phyloP scores from a whole-genome alignment of 768 basidiomycete species.

The Suillus sp. region DNA sequence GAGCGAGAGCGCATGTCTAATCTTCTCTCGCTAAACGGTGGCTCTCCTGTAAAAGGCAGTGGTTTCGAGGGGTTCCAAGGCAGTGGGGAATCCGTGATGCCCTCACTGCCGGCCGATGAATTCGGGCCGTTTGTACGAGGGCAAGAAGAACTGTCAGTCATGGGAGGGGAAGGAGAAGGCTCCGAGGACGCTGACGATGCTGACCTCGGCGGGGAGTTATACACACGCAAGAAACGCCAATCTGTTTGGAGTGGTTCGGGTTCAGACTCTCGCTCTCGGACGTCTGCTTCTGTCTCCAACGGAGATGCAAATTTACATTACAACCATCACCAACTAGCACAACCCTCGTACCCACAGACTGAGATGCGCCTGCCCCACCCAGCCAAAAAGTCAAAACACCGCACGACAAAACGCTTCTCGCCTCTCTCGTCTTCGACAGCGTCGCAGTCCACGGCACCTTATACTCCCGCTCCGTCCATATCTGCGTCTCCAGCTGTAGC shows the following conservation, averaged over 20 bases:
- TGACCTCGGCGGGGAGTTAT: slow-evolving; percentile 61
- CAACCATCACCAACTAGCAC: slow-evolving; percentile 28
- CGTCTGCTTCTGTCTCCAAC: slow-evolving; percentile 50
- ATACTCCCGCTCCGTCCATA: slow-evolving; percentile 42
- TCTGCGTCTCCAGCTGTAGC: slow-evolving; percentile 29
- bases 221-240: slow-evolving; percentile 41
- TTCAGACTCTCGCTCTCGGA: slow-evolving; percentile 65
- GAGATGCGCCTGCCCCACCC: slow-evolving; percentile 29
- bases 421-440: slow-evolving; percentile 41
- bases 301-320: slow-evolving; percentile 26
- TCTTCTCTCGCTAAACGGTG: slow-evolving; percentile 37
- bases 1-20: slow-evolving; percentile 41
- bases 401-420: slow-evolving; percentile 35
- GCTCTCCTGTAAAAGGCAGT: slow-evolving; percentile 28
- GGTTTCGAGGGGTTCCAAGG: slow-evolving; percentile 73
- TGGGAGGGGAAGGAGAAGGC: slow-evolving; percentile 12
- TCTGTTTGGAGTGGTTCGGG: slow-evolving; percentile 39
- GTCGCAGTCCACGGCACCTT: slow-evolving; percentile 48
- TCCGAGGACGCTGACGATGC: slow-evolving; percentile 49
- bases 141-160: slow-evolving; percentile 11
- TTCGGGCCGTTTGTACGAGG: slow-evolving; percentile 32
- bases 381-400: slow-evolving; percentile 21
- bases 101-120: slow-evolving; percentile 16
- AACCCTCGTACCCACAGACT: slow-evolving; percentile 30
- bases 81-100: slow-evolving; percentile 33